phyloP scores from a whole-genome alignment of 2,329 filamentous ascomycete species.

The Hypoxylon sp. region DNA sequence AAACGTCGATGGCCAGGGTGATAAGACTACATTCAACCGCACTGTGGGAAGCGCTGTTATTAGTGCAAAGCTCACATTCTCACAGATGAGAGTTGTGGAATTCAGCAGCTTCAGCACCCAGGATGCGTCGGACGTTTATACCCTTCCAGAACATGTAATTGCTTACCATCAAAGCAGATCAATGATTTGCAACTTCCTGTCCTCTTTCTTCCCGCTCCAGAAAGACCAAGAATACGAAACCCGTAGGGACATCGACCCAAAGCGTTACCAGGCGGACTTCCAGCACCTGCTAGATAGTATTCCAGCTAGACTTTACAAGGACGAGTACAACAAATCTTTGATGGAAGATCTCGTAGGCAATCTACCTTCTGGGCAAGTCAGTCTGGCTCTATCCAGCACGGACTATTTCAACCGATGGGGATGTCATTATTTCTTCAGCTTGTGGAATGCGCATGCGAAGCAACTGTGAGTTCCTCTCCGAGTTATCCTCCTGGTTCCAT shows the following conservation, averaged over 20 bases:
- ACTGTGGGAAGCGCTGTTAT: conserved; percentile 50
- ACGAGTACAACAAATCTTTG: conserved; percentile 62
- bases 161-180: conserved; percentile 69
- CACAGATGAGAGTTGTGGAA: conserved; percentile 43
- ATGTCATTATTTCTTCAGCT: conserved; percentile 69
- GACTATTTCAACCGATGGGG: conserved; percentile 68
- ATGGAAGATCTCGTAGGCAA: conserved; percentile 64
- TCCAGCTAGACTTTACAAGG: conserved; percentile 56
- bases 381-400: conserved; percentile 60
- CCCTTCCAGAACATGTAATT: conserved; percentile 55
- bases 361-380: conserved; percentile 65
- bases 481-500: no score
- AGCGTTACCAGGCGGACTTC: conserved; percentile 48
- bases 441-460: conserved; percentile 68
- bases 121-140: conserved; percentile 43
- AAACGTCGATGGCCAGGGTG: conserved; percentile 40
- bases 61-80: conserved; percentile 56
- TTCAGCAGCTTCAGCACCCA: conserved; percentile 19
- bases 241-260: conserved; percentile 18
- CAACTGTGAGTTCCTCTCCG: conserved; percentile 59
- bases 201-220: conserved; percentile 60
- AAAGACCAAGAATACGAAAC: conserved; percentile 56
- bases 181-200: conserved; percentile 65
- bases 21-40: conserved; percentile 6
- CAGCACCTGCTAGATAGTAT: conserved; percentile 51